Conservation (phyloP, 2,329 filamentous ascomycete species). For the Pseudocercospora cruenta region DNA sequence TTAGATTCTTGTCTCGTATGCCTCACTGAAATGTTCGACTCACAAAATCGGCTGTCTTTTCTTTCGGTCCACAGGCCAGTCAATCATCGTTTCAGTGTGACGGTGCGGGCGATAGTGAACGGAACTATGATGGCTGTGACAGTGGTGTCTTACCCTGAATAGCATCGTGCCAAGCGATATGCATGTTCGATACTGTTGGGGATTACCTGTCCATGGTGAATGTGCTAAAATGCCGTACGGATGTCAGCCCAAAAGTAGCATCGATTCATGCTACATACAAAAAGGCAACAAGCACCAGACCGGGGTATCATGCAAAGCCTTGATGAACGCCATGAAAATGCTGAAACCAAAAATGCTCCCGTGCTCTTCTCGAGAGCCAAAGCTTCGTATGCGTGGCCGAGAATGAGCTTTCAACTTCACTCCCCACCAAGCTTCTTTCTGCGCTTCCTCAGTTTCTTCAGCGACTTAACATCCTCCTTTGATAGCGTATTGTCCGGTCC, state of each 20-base stretch:
- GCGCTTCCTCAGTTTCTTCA: constrained; percentile 4
- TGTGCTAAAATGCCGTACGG: neutral
- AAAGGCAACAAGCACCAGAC: neutral
- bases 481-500: neutral
- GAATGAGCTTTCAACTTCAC: neutral
- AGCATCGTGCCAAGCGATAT: neutral
- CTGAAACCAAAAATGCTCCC: neutral
- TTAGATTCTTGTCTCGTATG: neutral
- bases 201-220: neutral
- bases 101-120: neutral
- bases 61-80: neutral
- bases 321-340: neutral
- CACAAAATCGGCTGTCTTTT: neutral
- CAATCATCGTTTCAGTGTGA: neutral
- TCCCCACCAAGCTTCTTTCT: constrained; percentile 5
- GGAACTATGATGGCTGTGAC: neutral
- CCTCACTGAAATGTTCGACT: neutral
- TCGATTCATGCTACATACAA: neutral
- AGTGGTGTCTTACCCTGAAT: neutral
- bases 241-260: neutral
- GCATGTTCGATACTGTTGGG: neutral
- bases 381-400: neutral
- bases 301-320: neutral
- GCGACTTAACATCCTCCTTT: neutral
- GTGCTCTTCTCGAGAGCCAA: neutral